phyloP scores from a whole-genome alignment of 306 rosid genomes.

The Rubus parviflorus region DNA sequence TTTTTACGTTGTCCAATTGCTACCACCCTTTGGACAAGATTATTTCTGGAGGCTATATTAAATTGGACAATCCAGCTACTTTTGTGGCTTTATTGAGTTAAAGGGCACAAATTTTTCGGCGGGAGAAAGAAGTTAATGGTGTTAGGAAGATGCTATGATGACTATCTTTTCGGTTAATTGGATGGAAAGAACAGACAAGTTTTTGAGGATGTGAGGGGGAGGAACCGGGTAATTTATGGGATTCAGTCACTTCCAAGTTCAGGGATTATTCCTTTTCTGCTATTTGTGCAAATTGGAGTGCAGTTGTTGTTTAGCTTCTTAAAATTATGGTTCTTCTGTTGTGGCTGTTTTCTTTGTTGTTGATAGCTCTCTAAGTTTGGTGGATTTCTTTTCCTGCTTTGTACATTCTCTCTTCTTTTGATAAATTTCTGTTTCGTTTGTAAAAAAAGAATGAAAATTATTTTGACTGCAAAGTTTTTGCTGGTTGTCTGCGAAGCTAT shows the following conservation, averaged over 20 bases:
- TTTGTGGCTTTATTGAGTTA: background rate
- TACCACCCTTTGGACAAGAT: background rate
- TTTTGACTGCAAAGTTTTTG: background rate
- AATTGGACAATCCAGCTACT: too few relatives aligned
- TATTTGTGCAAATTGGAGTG: background rate
- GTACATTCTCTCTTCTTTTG: background rate
- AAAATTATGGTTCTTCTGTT: background rate
- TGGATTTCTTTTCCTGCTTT: background rate
- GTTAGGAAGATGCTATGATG: too few relatives aligned
- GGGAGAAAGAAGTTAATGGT: too few relatives aligned
- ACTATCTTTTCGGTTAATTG: too few relatives aligned
- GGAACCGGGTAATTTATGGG: too few relatives aligned
- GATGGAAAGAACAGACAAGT: too few relatives aligned
- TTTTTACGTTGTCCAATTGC: background rate
- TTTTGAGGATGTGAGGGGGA: too few relatives aligned
- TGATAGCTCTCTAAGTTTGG: background rate
- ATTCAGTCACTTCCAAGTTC: too few relatives aligned
- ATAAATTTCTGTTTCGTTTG: background rate
- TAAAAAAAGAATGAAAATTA: background rate
- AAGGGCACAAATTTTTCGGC: background rate
- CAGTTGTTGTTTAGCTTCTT: background rate
- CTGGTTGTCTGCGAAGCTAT: background rate
- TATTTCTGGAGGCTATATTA: background rate
- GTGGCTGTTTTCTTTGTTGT: background rate
- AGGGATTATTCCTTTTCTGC: too few relatives aligned